Evolutionary conservation across 352 stramenopile genomes (phyloP).

Genomic region (Pythium pyrilobum): DNA sequence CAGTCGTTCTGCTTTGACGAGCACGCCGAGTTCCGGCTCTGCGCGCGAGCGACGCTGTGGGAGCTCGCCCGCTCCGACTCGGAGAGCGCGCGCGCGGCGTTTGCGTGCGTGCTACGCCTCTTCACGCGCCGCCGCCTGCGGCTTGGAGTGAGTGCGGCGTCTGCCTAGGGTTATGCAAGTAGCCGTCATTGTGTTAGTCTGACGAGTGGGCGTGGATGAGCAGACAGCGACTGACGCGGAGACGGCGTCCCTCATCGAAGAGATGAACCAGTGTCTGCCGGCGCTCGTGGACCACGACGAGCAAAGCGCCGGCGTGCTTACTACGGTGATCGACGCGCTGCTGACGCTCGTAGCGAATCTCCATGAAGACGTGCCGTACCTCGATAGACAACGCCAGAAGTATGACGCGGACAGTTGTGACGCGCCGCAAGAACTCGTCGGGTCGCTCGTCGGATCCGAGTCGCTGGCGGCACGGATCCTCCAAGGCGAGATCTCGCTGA

Average conservation of each 20-base stretch:
- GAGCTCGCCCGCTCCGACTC: constrained; percentile 20
- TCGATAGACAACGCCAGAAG: constrained; percentile 23
- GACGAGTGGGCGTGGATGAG: neutral
- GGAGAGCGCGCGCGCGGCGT: constrained; percentile 18
- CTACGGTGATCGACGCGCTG: constrained; percentile 22
- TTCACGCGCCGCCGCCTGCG: constrained; percentile 15
- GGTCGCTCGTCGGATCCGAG: constrained; percentile 10
- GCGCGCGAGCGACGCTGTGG: constrained; percentile 37
- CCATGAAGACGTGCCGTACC: constrained; percentile 26
- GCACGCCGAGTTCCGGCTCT: constrained; percentile 28
- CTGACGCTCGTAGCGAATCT: constrained; percentile 28
- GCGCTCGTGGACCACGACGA: constrained; percentile 30
- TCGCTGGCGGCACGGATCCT: constrained; percentile 30
- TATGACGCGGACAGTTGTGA: constrained; percentile 24
- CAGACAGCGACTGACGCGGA: neutral
- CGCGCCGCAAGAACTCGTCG: constrained; percentile 5
- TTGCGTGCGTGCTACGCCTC: constrained; percentile 26
- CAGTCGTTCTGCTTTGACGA: constrained; percentile 49
- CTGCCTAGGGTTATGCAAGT: neutral
- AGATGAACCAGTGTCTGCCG: constrained; percentile 34
- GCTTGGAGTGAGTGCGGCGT: neutral
- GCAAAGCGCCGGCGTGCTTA: constrained; percentile 23
- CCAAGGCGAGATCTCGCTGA: constrained; percentile 27
- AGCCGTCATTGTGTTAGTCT: neutral
- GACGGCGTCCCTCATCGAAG: constrained; percentile 8